Conservation (phyloP, 1,284 basidiomycete species). For the Tylopilus orsonianus region DNA sequence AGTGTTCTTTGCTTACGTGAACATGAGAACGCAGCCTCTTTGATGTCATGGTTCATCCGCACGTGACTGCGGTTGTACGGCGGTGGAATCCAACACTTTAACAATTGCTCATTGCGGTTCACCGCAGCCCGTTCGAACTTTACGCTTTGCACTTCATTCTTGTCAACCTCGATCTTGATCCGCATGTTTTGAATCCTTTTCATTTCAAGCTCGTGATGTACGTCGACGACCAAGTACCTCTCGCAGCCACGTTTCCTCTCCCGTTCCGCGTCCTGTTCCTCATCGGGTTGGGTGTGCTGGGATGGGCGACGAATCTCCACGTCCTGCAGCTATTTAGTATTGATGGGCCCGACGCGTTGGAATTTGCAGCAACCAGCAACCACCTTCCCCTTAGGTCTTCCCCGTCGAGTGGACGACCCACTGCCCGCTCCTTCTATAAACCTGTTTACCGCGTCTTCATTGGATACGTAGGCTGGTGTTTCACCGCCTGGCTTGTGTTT, state of each 20-base stretch:
- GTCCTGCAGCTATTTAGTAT: conserved; percentile 73
- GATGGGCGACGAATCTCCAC: conserved; percentile 89
- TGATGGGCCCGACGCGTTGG: conserved; percentile 70
- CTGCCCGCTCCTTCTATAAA: conserved; percentile 41
- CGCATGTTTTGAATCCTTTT: conserved; percentile 13
- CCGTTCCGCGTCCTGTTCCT: conserved; percentile 81
- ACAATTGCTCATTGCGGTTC: background rate
- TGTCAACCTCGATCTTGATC: background rate
- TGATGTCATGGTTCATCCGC: too few relatives aligned
- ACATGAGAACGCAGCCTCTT: too few relatives aligned
- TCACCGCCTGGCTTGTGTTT: conserved; percentile 68
- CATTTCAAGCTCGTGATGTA: conserved; percentile 34
- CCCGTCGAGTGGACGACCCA: conserved; percentile 34
- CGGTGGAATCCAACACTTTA: too few relatives aligned
- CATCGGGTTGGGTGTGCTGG: conserved; percentile 67
- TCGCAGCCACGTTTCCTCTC: conserved; percentile 69
- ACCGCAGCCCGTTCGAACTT: background rate
- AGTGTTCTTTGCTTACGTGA: conserved; percentile 7
- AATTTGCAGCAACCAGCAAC: conserved; percentile 45
- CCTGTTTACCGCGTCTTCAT: conserved; percentile 70
- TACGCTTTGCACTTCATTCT: background rate
- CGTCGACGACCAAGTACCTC: conserved; percentile 39
- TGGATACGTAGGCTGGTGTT: conserved; percentile 58
- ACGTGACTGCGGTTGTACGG: background rate
- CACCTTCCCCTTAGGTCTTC: conserved; percentile 28